Percentiles rank a stretch among this genome's conserved stretches.
Conservation (phyloP, 2,329 filamentous ascomycete species). For the Exophiala spinifera region DNA sequence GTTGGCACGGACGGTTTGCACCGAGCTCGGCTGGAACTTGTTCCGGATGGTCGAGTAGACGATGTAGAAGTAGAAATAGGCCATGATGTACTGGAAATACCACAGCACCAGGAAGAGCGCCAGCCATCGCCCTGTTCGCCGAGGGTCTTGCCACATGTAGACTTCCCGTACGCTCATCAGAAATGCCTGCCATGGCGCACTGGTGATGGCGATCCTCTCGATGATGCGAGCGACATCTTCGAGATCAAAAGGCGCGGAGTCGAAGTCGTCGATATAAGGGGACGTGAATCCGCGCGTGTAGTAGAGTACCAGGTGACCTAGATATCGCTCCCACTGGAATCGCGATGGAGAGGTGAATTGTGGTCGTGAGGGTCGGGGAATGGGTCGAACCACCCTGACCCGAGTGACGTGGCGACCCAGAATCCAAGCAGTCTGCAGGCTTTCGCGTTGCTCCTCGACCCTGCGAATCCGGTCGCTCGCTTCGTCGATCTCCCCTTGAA, state of each 20-base stretch:
- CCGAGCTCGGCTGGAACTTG: slow-evolving; percentile 30
- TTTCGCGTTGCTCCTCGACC: slow-evolving; percentile 36
- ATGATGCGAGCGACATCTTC: slow-evolving; percentile 36
- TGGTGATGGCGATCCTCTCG: slow-evolving; percentile 41
- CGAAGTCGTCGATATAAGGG: slow-evolving; percentile 37
- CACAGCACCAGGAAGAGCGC: slow-evolving; percentile 36
- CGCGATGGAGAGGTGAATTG: slow-evolving; percentile 25
- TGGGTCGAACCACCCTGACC: slow-evolving; percentile 37
- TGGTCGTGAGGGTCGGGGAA: slow-evolving; percentile 30
- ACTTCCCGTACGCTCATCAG: slow-evolving; percentile 36
- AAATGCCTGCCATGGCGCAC: slow-evolving; percentile 41
- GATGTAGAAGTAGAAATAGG: slow-evolving; percentile 37
- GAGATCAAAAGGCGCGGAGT: slow-evolving; percentile 36
- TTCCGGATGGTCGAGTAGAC: slow-evolving; percentile 36
- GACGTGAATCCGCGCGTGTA: slow-evolving; percentile 35
- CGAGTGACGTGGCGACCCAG: slow-evolving; percentile 38
- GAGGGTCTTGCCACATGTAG: slow-evolving; percentile 41
- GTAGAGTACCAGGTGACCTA: slow-evolving; percentile 36
- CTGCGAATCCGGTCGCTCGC: slow-evolving; percentile 30
- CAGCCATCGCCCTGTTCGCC: slow-evolving; percentile 37
- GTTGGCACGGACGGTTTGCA: slow-evolving; percentile 36
- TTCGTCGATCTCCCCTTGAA: slow-evolving; percentile 12
- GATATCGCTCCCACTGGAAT: slow-evolving; percentile 35
- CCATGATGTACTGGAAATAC: slow-evolving; percentile 38
- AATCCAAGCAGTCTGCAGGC: slow-evolving; percentile 39